Percentiles rank a stretch among this genome's conserved stretches.
phyloP scores from a whole-genome alignment of 2,329 filamentous ascomycete genomes.

The Aspergillus amoenus region DNA sequence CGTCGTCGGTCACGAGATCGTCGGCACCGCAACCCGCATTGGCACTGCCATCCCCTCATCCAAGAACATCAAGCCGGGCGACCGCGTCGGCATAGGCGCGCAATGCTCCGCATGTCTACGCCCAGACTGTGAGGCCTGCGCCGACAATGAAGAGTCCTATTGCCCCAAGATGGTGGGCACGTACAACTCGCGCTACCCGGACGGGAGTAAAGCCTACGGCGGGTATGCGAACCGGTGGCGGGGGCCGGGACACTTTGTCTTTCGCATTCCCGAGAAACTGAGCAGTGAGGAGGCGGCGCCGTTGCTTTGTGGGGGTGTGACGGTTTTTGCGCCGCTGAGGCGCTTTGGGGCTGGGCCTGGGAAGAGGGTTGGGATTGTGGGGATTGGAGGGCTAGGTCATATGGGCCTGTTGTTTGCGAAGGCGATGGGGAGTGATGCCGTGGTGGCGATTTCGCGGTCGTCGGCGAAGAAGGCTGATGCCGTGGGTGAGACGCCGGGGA shows the following conservation, averaged over 20 bases:
- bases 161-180: slow-evolving; percentile 39
- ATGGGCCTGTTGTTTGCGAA: slow-evolving; percentile 70
- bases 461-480: slow-evolving; percentile 53
- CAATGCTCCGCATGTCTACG: slow-evolving; percentile 56
- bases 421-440: slow-evolving; percentile 66
- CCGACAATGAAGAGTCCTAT: slow-evolving; percentile 40
- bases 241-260: slow-evolving; percentile 58
- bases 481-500: slow-evolving; percentile 26
- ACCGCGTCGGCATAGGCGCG: slow-evolving; percentile 64
- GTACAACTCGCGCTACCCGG: slow-evolving; percentile 36
- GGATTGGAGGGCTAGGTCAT: slow-evolving; percentile 72
- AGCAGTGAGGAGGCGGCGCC: slow-evolving; percentile 59
- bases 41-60: slow-evolving; percentile 43
- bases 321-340: slow-evolving; percentile 67
- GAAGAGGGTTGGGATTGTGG: slow-evolving; percentile 69
- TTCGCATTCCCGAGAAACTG: slow-evolving; percentile 55
- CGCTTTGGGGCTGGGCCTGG: slow-evolving; percentile 68
- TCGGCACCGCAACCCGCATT: slow-evolving; percentile 58
- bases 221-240: slow-evolving; percentile 61
- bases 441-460: slow-evolving; percentile 56
- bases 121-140: slow-evolving; percentile 43
- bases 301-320: slow-evolving; percentile 76
- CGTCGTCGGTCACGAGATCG: slow-evolving; percentile 65
- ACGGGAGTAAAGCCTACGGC: slow-evolving; percentile 43
- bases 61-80: slow-evolving; percentile 55